Evolutionary conservation across 129 eudicot species (phyloP), one percentile per base, ranked within the genome.

Genomic region (Rutidosis leptorrhynchoides): DNA sequence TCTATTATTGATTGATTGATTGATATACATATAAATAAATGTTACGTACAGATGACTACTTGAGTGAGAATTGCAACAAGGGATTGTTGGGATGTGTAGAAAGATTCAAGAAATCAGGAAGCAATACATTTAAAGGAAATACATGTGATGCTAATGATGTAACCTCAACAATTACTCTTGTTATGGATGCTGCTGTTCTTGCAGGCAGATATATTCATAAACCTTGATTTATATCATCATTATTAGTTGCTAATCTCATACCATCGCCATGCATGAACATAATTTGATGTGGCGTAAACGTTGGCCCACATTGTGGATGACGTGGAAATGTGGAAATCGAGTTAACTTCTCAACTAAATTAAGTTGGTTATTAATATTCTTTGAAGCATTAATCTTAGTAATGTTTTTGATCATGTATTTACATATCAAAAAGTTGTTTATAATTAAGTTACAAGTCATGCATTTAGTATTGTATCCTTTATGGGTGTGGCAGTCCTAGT

Each of bases 111-210:
- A 83, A 64, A 71, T 56, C 78, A 20, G 79, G 83, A 21, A 82
- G 84, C 43, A 84, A 62, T 28, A 43, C 95, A 46, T 92, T 92
- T 35, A 72, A 72, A 49, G 98, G 95, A 3, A 92, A 81, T 74
- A 88, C 89, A 19, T 92, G 96, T 54, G 64, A 83, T 12, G 80
- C 61, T 42, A 62, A 78, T 52, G 89, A 88, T n/a, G 98, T 92
- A 52, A 84, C 86, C 11, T 64, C 37, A 10, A 75, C 86, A 61
- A 79, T 92, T 33, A 69, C 52, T 4, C 57, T 58, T 56, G 92
- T 83, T 67, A 88, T 88, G 84, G 82, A 83, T 33, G 95, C 95
- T 77, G 98, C 96, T 45, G 58, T 92, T 58, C 67, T 80, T 51
- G 96, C 96, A 0, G 98, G 87, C 22, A 75, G 81, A 69, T 74